Conservation (phyloP, 371 early-diverging fungal species). For the Smittium culicis region DNA sequence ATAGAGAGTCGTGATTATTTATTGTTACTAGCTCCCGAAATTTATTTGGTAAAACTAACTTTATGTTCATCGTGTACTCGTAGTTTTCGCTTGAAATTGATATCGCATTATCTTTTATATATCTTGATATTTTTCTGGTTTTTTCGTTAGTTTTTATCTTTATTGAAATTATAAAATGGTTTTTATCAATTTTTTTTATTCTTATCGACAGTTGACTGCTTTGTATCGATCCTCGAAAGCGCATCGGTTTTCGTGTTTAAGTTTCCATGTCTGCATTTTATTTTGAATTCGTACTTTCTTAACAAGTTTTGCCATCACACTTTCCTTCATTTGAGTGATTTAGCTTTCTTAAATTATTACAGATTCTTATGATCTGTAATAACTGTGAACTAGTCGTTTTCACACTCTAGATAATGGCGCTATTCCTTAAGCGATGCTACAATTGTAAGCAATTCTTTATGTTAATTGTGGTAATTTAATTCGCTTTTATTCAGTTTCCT, state of each 20-base stretch:
- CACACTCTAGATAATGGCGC: not conserved
- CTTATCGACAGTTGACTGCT: not conserved
- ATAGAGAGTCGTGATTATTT: not conserved
- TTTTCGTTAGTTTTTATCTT: not conserved
- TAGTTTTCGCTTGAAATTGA: too few species aligned
- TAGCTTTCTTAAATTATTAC: not conserved
- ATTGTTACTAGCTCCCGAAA: too few species aligned
- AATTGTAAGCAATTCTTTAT: slow-evolving; percentile 4
- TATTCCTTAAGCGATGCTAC: not conserved
- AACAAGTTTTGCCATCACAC: not conserved
- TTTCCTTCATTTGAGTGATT: not conserved
- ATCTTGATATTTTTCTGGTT: not conserved
- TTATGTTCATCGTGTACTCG: too few species aligned
- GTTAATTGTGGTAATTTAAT: slow-evolving; percentile 1
- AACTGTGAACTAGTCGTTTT: not conserved
- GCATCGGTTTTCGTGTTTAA: not conserved
- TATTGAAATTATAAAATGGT: not conserved
- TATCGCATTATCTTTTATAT: not conserved
- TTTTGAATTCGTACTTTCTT: not conserved
- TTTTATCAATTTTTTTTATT: not conserved
- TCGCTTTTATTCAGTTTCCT: not conserved
- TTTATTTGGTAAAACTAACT: too few species aligned
- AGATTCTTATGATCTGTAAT: not conserved
- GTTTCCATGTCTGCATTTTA: not conserved
- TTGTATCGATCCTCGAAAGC: not conserved